Conservation (phyloP, 2,329 filamentous ascomycete species). For the Nemania sp. region DNA sequence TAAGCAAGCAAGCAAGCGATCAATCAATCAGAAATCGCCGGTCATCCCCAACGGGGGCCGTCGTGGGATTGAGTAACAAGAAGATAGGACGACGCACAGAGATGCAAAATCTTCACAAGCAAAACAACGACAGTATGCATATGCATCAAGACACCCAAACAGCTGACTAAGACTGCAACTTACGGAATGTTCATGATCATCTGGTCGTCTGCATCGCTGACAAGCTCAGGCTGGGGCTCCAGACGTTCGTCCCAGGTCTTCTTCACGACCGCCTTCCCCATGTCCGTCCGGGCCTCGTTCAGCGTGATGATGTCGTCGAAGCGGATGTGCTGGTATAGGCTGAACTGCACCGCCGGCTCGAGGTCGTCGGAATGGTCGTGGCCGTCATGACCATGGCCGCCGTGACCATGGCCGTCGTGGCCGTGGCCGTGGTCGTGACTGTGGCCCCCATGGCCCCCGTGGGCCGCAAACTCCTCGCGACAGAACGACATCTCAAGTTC, state of each 20-base stretch:
- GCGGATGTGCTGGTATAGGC: conserved; percentile 89
- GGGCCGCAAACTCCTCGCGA: conserved; percentile 54
- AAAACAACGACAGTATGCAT: not conserved
- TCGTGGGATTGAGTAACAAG: too few species aligned
- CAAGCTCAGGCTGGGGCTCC: conserved; percentile 71
- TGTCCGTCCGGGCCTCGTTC: conserved; percentile 74
- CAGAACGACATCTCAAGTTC: conserved; percentile 47
- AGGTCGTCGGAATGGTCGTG: conserved; percentile 94
- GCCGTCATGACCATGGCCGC: conserved; percentile 55
- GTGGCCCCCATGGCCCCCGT: not conserved
- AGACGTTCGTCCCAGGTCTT: conserved; percentile 91
- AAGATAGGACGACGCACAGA: not conserved
- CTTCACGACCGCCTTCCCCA: conserved; percentile 76
- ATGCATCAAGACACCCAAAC: not conserved
- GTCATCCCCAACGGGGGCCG: too few species aligned
- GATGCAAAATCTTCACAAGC: not conserved
- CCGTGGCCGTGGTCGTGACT: conserved; percentile 41
- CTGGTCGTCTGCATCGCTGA: conserved; percentile 89
- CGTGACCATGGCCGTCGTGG: conserved; percentile 41
- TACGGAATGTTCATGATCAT: conserved; percentile 91
- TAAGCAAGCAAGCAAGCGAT: not conserved
- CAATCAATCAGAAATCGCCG: not conserved
- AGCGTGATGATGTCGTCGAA: conserved; percentile 84
- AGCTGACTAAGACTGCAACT: conserved; percentile 42
- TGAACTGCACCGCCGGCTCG: conserved; percentile 85